Conservation (phyloP, 2,329 filamentous ascomycete species). For the Mycosphaerella sp. region DNA sequence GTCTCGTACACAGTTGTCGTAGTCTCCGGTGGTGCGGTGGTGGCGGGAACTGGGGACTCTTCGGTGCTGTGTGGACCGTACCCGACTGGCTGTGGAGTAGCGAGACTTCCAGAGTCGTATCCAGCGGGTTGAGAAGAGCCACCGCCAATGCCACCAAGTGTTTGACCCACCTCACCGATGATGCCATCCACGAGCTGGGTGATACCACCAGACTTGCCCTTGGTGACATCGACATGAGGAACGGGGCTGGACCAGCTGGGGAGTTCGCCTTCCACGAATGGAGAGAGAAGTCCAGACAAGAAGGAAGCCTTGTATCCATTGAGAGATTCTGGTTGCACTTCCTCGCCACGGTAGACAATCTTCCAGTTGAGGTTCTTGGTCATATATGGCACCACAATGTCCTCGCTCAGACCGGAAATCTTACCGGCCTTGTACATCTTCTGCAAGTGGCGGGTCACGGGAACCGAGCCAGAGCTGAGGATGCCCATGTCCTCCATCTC, state of each 20-base stretch:
- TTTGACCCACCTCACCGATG: constrained; percentile 2
- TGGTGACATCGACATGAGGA: constrained; percentile 25
- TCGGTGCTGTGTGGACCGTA: neutral
- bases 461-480: constrained; percentile 39
- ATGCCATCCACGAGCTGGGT: constrained; percentile 10
- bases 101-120: neutral
- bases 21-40: constrained; percentile 8
- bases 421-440: constrained; percentile 29
- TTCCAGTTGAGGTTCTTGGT: constrained; percentile 33
- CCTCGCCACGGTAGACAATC: constrained; percentile 31
- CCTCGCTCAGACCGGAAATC: constrained; percentile 30
- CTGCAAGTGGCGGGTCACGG: constrained; percentile 40
- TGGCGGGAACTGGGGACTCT: constrained; percentile 9
- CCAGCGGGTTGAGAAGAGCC: constrained; percentile 1
- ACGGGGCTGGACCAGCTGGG: constrained; percentile 24
- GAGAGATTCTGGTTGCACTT: constrained; percentile 31
- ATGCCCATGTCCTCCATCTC: constrained; percentile 25
- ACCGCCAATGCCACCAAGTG: constrained; percentile 3
- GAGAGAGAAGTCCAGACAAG: constrained; percentile 34
- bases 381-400: constrained; percentile 29
- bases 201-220: constrained; percentile 26
- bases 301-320: constrained; percentile 39
- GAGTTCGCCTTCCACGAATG: constrained; percentile 15
- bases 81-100: neutral
- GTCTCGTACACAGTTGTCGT: constrained; percentile 12